Evolutionary conservation across 23 red algal genomes (phyloP), one percentile per base, ranked within the genome.

Genomic region (Gracilaria caudata): DNA sequence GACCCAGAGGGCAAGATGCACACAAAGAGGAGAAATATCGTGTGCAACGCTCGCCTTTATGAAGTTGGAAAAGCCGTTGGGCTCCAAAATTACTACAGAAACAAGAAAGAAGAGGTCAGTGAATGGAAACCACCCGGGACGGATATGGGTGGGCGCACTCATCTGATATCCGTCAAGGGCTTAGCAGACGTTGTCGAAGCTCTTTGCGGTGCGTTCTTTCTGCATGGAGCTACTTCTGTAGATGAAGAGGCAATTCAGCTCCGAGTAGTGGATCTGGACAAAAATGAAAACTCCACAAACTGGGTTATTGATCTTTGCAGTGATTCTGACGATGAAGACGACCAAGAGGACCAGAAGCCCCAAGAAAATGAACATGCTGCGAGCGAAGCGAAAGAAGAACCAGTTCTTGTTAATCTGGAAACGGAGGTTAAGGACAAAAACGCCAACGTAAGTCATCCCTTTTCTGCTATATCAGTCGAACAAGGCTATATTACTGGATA

Each of bases 111-210:
- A 8, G 29, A 57, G 44, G 26, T 45, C 33, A 36, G 51, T 53
- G 75, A 91, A 23, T 91, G 77, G 60, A 72, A 54, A n/a, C 87
- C 87, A 2, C 87, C 87, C 11, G 87, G 87, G 7, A 82, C 64
- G 36, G 87, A 91, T 75, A 54, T 82, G 10, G 54, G 34, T 9
- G 87, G 77, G 29, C 57, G 78, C 56, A 19, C 34, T 39, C 75
- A 72, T 28, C 68, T 55, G 43, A 64, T 91, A 38, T 35, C 76
- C 29, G 66, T 73, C 33, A 93, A 93, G 49, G 80, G 58, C 24
- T 73, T 93, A 4, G 90, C 90, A 28, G 90, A 93, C 35, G 82
- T 93, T 49, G 80, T 93, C 20, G 90, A 93, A 78, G 80, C 80
- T 7, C 11, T 86, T 20, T 86, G 74, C 40, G 90, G 90, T 7